Conservation (phyloP, 805 yeast species). For the Candida coquimbonensis region DNA sequence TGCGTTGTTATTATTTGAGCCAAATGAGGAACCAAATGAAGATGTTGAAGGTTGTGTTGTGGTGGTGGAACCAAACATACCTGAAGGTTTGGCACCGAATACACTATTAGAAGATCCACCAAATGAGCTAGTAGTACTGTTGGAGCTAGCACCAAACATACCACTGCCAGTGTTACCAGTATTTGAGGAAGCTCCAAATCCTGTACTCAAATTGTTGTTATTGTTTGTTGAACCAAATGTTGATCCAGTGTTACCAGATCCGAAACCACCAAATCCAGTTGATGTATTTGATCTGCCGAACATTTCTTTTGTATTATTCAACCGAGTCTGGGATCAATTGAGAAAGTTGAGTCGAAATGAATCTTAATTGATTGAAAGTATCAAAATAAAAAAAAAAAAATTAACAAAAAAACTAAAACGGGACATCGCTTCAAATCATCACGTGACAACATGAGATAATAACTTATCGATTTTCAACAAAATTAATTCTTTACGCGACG, state of each 20-base stretch:
- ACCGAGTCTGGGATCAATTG: not conserved
- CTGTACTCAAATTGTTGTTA: slow-evolving; percentile 8
- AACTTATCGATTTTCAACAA: too few relatives aligned
- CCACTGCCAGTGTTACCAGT: slow-evolving; percentile 25
- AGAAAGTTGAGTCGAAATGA: not conserved
- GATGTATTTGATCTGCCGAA: slow-evolving; percentile 22
- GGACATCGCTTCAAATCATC: not conserved
- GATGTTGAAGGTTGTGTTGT: slow-evolving; percentile 16
- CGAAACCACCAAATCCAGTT: slow-evolving; percentile 29
- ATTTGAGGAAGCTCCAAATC: slow-evolving; percentile 21
- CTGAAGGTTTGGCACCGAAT: slow-evolving; percentile 23
- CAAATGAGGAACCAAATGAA: slow-evolving; percentile 29
- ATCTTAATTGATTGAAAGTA: not conserved
- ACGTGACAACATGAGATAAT: not conserved
- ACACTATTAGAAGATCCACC: slow-evolving; percentile 10
- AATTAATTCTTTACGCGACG: not conserved
- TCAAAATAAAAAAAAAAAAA: not conserved
- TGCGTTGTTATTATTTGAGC: slow-evolving; percentile 23
- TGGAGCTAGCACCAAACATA: slow-evolving; percentile 33
- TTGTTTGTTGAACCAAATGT: slow-evolving; percentile 22
- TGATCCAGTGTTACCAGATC: slow-evolving; percentile 23
- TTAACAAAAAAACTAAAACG: not conserved
- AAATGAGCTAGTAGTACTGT: slow-evolving; percentile 16
- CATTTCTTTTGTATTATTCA: slow-evolving; percentile 6
- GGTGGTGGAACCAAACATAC: slow-evolving; percentile 13